These are phyloP conservation scores for Boletus subcaerulescens DNA, from an alignment of 768 basidiomycete species.

Conservation along the genomic window DNA sequence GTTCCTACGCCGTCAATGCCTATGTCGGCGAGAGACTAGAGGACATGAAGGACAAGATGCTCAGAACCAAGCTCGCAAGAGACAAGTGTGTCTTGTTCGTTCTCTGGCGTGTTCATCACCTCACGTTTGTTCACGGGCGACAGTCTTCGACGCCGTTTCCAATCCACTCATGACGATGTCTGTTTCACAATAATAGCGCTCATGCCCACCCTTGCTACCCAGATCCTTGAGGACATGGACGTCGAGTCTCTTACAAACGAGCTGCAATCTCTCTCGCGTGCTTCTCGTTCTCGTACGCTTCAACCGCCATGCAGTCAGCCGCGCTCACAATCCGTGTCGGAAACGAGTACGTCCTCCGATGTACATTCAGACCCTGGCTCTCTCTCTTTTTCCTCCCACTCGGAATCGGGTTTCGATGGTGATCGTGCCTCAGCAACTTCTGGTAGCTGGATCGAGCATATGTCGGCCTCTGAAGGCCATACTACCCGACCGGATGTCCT, in stretches of 20 bases:
- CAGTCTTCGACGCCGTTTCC: conserved; percentile 71
- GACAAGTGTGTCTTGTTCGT: conserved; percentile 42
- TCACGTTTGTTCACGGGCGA: not conserved
- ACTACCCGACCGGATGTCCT: conserved; percentile 6
- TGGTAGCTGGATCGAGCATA: conserved; percentile 45
- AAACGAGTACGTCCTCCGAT: conserved; percentile 39
- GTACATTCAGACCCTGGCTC: conserved; percentile 45
- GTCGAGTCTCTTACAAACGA: conserved; percentile 68
- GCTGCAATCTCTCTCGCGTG: conserved; percentile 44
- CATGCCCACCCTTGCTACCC: conserved; percentile 61
- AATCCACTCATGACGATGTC: conserved; percentile 72
- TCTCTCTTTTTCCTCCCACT: conserved; percentile 37
- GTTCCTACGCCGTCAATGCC: conserved; percentile 56
- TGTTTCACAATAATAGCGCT: conserved; percentile 74
- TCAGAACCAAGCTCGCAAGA: conserved; percentile 58
- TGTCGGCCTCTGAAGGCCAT: conserved; percentile 22
- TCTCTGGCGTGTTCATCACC: not conserved
- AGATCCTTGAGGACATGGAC: conserved; percentile 70
- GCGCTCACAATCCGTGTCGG: conserved; percentile 34
- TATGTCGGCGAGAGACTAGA: conserved; percentile 63
- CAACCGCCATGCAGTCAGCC: conserved; percentile 8
- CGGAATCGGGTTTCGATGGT: conserved; percentile 37
- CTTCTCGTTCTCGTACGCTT: conserved; percentile 22
- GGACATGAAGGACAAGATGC: conserved; percentile 61
- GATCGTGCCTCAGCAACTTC: conserved; percentile 37